These are phyloP conservation scores for Penicillium sp. DNA, from an alignment of 2,329 filamentous ascomycete species.

Conservation along the genomic window DNA sequence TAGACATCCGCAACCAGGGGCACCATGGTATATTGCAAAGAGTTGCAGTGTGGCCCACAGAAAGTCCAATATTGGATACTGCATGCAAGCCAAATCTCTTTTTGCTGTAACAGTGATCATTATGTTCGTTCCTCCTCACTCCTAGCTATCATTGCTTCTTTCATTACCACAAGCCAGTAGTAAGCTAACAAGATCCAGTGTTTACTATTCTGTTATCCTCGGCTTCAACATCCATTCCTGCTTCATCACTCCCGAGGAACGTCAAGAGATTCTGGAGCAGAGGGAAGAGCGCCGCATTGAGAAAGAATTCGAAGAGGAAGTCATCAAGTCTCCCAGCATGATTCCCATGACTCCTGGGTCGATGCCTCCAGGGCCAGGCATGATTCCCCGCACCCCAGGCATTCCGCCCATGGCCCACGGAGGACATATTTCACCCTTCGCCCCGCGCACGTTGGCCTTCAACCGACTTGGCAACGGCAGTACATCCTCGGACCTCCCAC, in stretches of 20 bases:
- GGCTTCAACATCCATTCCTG: constrained; percentile 50
- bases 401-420: constrained; percentile 35
- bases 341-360: constrained; percentile 33
- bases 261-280: constrained; percentile 33
- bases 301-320: constrained; percentile 43
- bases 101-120: constrained; percentile 59
- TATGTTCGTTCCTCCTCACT: constrained; percentile 42
- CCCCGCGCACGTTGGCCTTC: constrained; percentile 45
- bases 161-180: not conserved
- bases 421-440: constrained; percentile 22
- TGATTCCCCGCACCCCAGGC: constrained; percentile 26
- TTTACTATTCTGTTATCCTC: constrained; percentile 52
- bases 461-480: constrained; percentile 39
- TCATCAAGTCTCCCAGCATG: constrained; percentile 40
- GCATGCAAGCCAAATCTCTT: constrained; percentile 58
- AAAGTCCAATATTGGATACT: constrained; percentile 52
- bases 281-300: constrained; percentile 39
- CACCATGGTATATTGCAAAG: constrained; percentile 65
- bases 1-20: constrained; percentile 52
- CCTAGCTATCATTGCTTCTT: not conserved
- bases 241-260: constrained; percentile 44
- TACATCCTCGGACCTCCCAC: constrained; percentile 40
- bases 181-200: constrained; percentile 35
- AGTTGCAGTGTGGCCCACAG: constrained; percentile 54
- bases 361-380: constrained; percentile 24